Percentiles rank a stretch among this genome's conserved stretches.
Conservation (phyloP, 2,329 filamentous ascomycete species). For the Cladophialophora carrionii region DNA sequence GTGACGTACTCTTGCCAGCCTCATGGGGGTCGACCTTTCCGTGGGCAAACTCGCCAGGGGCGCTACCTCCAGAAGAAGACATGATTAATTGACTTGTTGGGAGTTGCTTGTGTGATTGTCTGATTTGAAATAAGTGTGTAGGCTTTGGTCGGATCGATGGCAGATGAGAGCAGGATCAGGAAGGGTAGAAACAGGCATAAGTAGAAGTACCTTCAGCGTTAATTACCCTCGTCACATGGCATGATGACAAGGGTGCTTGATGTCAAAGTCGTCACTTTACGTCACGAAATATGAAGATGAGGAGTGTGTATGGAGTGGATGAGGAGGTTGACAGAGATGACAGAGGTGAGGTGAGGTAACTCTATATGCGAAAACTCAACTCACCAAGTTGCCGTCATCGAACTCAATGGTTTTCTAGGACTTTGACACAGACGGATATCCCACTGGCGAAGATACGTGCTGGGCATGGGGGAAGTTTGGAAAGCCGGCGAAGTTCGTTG, state of each 20-base stretch:
- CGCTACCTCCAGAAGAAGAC: background rate
- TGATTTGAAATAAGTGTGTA: background rate
- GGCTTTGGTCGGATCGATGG: background rate
- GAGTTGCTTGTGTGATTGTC: background rate
- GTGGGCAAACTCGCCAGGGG: background rate
- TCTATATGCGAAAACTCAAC: background rate
- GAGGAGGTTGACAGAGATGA: background rate
- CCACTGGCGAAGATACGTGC: background rate
- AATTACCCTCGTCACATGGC: background rate
- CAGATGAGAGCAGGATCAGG: background rate
- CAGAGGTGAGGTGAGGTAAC: background rate
- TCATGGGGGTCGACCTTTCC: background rate
- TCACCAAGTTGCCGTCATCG: background rate
- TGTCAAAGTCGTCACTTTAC: background rate
- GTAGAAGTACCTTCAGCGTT: background rate
- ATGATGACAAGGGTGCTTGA: background rate
- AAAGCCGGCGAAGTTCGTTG: too few relatives aligned
- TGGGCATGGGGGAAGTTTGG: background rate
- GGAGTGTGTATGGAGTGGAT: too few relatives aligned
- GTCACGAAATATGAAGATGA: background rate
- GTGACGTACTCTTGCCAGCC: background rate
- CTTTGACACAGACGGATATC: too few relatives aligned
- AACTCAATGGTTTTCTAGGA: background rate
- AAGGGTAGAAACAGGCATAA: background rate
- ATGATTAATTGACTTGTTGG: background rate